Evolutionary conservation across 208 protist genomes (phyloP).

Genomic region (Trypanosoma rangeli): DNA sequence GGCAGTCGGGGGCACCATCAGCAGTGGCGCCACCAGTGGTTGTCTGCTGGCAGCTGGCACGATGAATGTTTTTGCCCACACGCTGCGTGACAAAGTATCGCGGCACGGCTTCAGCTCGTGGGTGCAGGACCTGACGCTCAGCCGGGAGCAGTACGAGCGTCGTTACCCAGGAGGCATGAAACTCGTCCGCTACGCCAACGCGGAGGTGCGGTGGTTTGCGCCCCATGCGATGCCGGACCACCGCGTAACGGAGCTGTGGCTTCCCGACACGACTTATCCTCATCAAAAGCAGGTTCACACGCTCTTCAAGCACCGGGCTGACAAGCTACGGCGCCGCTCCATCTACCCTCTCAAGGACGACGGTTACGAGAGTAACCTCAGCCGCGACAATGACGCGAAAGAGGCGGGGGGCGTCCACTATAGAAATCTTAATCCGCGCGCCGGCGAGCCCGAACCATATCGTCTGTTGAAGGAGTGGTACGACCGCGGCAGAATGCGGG

Average conservation of each 20-base stretch:
- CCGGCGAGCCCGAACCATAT: neutral
- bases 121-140: constrained; percentile 70
- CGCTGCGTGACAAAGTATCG: constrained; percentile 15
- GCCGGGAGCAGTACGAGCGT: constrained; percentile 70
- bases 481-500: constrained; percentile 67
- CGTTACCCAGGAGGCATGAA: constrained; percentile 80
- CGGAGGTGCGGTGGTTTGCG: constrained; percentile 65
- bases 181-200: constrained; percentile 70
- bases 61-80: constrained; percentile 10
- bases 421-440: neutral
- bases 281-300: constrained; percentile 62
- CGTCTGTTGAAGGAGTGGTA: constrained; percentile 74
- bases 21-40: neutral
- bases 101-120: constrained; percentile 60
- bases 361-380: neutral
- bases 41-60: neutral
- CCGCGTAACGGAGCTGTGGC: constrained; percentile 58
- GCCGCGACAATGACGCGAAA: neutral
- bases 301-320: constrained; percentile 78
- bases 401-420: neutral
- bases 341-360: constrained; percentile 34
- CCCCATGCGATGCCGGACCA: constrained; percentile 80
- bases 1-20: neutral
- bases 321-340: constrained; percentile 71
- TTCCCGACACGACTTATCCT: constrained; percentile 46